Base-by-base conservation (phyloP, 805 yeast species). In the Candida saitoana region DNA sequence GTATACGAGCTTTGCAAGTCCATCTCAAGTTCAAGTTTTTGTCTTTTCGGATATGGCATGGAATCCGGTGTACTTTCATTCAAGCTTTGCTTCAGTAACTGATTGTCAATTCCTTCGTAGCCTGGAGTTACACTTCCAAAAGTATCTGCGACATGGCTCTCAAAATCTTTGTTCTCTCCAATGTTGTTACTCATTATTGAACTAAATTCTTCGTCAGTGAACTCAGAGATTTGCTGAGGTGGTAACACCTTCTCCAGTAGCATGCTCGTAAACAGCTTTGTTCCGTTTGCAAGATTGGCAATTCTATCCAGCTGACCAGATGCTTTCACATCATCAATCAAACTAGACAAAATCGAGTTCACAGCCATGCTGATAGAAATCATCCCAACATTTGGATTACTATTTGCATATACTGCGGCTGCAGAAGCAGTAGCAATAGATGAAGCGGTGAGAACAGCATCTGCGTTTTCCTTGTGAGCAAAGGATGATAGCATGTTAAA, bases 401-500 rank as follows among this genome's bases (percentile, higher is more conserved):
- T 49, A 44, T 59, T 39, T 8, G 67, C 60, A 41, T 62, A 67
- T 2, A 65, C 50, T 5, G 70, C 63, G 2, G 70, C 69, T n/a
- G 62, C 59, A 3, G 74, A 56, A 1, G 69, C 61, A 3, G 65
- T 57, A 2, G 65, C 57, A 1, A 68, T 64, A 5, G 71, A 60
- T 1, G 71, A 63, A 1, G 72, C 65, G 8, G 59, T 45, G 19
- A 65, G 49, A 18, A 57, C 63, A 22, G 62, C 60, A 40, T 52
- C 53, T 2, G 70, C 62, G 32, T 63, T 66, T 29, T 62, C 69
- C 14, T 57, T 56, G 12, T 51, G 53, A 6, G 65, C 53, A 18
- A 60, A 52, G n/a, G 60, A 65, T 0, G 61, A 63, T 46, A 60
- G 50, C 15, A 69, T 60, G 54, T 61, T 67, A 53, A 59, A 69